Evolutionary conservation across 2,329 filamentous ascomycete genomes (phyloP).

Genomic region (Pseudonectria foliicola): DNA sequence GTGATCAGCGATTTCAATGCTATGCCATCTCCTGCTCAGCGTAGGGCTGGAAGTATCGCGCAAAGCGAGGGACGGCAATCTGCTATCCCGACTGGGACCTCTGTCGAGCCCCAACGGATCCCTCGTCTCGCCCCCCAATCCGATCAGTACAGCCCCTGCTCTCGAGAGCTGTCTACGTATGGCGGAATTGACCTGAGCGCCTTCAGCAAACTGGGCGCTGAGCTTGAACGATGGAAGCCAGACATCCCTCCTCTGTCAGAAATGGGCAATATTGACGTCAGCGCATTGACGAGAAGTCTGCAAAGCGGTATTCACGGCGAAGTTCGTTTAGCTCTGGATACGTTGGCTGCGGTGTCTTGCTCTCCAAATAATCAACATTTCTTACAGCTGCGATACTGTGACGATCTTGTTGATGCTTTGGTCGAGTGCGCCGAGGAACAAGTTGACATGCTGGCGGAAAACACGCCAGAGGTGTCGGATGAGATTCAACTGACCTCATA

Average conservation of each 20-base stretch:
- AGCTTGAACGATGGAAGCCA: conserved; percentile 63
- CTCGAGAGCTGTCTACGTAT: conserved; percentile 49
- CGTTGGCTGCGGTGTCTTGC: conserved; percentile 58
- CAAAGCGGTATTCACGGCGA: conserved; percentile 87
- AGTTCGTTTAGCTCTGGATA: conserved; percentile 83
- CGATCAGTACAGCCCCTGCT: conserved; percentile 49
- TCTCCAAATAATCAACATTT: conserved; percentile 61
- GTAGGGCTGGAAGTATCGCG: conserved; percentile 34
- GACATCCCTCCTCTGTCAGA: conserved; percentile 69
- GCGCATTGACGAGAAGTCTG: conserved; percentile 80
- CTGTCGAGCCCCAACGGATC: conserved; percentile 23
- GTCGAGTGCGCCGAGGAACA: conserved; percentile 90
- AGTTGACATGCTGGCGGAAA: conserved; percentile 74
- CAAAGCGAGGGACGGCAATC: conserved; percentile 26
- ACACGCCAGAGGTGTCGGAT: conserved; percentile 79
- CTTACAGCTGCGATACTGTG: conserved; percentile 63
- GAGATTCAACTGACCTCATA: conserved; percentile 77
- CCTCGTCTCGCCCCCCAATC: conserved; percentile 37
- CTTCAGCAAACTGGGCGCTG: conserved; percentile 55
- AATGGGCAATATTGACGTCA: conserved; percentile 82
- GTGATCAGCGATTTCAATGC: conserved; percentile 32
- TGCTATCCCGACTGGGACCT: conserved; percentile 10
- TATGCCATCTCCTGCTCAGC: conserved; percentile 38
- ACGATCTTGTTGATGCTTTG: conserved; percentile 81
- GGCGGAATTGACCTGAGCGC: conserved; percentile 67